Conservation (phyloP, 139 green algal genomes). For the Coccomyxa sp. region DNA sequence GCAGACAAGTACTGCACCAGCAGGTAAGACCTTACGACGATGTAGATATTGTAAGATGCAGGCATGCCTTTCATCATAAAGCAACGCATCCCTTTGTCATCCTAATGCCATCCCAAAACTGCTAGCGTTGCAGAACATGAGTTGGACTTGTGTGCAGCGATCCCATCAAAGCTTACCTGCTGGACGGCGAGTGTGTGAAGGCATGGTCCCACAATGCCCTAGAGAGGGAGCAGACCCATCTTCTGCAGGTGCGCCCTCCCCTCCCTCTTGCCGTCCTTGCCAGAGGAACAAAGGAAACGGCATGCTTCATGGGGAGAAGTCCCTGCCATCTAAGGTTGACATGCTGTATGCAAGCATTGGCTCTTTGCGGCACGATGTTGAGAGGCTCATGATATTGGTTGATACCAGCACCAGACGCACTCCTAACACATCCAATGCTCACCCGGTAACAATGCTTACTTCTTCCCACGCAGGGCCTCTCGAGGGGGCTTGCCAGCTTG, state of each 20-base stretch:
- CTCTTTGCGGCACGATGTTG: too few species aligned
- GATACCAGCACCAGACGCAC: too few species aligned
- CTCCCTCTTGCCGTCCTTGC: too few species aligned
- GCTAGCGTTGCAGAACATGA: background rate
- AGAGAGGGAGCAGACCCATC: background rate
- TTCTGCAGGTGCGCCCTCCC: background rate
- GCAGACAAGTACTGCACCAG: background rate
- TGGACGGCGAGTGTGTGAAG: conserved; percentile 54
- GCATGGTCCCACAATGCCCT: conserved; percentile 23
- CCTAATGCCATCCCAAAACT: background rate
- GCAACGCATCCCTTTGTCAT: background rate
- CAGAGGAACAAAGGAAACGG: too few species aligned
- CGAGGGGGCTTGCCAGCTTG: conserved; percentile 1
- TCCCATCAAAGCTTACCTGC: conserved; percentile 43
- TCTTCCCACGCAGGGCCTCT: too few species aligned
- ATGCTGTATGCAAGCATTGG: too few species aligned
- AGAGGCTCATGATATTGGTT: too few species aligned
- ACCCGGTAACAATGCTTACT: background rate
- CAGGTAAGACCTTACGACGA: background rate
- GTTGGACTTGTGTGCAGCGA: conserved; percentile 21
- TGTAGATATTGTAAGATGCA: background rate
- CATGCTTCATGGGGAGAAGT: too few species aligned
- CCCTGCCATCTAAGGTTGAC: too few species aligned
- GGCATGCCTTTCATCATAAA: background rate
- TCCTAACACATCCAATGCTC: too few species aligned